Percentiles rank a stretch among this genome's conserved stretches.
These are phyloP conservation scores for Fusarium stilboides DNA, from an alignment of 2,329 filamentous ascomycete species.

Conservation along the genomic window DNA sequence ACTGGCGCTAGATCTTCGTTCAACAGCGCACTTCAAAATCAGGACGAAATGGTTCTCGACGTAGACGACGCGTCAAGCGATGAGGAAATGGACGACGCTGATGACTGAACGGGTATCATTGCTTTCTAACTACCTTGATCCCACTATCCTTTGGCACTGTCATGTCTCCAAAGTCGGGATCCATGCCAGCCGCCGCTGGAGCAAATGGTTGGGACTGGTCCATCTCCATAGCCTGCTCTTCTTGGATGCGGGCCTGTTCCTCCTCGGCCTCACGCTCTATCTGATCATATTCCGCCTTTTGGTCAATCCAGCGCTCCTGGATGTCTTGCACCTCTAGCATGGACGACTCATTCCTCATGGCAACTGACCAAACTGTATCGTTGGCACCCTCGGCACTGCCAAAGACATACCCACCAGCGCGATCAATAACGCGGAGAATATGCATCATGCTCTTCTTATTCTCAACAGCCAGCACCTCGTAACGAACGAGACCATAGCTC, in stretches of 20 bases:
- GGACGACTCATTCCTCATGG: constrained; percentile 83
- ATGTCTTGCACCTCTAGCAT: constrained; percentile 89
- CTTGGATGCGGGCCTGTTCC: constrained; percentile 73
- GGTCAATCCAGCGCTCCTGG: constrained; percentile 95
- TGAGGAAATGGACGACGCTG: constrained; percentile 62
- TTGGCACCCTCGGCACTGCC: constrained; percentile 92
- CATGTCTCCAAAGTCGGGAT: constrained; percentile 68
- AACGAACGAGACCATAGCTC: constrained; percentile 89
- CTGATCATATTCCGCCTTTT: constrained; percentile 89
- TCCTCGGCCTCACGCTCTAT: constrained; percentile 82
- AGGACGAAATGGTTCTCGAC: constrained; percentile 58
- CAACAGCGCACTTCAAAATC: constrained; percentile 35
- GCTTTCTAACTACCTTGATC: constrained; percentile 80
- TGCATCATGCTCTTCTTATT: constrained; percentile 98
- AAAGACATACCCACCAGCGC: constrained; percentile 94
- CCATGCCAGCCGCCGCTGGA: constrained; percentile 49
- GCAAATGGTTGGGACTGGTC: constrained; percentile 48
- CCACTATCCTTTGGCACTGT: constrained; percentile 72
- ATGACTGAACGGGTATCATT: constrained; percentile 65
- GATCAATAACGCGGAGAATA: constrained; percentile 88
- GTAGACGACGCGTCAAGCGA: constrained; percentile 63
- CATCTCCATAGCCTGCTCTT: constrained; percentile 58
- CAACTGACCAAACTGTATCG: constrained; percentile 96
- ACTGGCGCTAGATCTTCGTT: constrained; percentile 41
- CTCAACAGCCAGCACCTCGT: constrained; percentile 95